Percentiles rank a stretch among this genome's conserved stretches.
Evolutionary conservation across 2,329 filamentous ascomycete species (phyloP).

Genomic region (Calonectria hongkongensis): DNA sequence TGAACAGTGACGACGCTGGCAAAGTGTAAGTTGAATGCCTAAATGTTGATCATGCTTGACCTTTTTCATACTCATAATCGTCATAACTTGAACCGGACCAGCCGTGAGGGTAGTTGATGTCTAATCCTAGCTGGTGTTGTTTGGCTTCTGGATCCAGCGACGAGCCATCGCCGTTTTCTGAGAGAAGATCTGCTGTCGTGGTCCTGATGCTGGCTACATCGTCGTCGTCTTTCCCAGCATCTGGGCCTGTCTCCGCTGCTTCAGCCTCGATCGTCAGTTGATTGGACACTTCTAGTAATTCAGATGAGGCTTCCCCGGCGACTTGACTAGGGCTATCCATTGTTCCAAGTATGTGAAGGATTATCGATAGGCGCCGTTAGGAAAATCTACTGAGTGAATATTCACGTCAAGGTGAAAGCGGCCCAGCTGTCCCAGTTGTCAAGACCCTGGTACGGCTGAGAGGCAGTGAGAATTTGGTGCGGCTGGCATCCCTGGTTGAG

Average conservation of each 20-base stretch:
- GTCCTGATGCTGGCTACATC: not conserved
- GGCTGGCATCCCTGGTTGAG: too few species aligned
- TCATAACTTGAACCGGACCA: constrained; percentile 1
- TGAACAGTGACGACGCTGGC: not conserved
- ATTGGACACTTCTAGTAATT: not conserved
- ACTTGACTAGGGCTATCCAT: not conserved
- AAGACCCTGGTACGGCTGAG: not conserved
- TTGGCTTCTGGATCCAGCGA: not conserved
- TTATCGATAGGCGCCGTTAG: not conserved
- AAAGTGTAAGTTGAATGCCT: not conserved
- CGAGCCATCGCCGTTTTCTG: not conserved
- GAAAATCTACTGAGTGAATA: not conserved
- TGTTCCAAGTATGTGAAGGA: not conserved
- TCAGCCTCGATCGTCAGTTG: not conserved
- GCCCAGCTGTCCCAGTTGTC: not conserved
- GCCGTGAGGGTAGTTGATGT: not conserved
- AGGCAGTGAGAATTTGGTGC: too few species aligned
- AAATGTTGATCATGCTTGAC: not conserved
- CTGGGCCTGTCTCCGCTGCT: not conserved
- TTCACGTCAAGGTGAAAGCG: not conserved
- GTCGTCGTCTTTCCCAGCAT: not conserved
- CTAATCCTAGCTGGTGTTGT: not conserved
- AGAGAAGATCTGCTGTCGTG: not conserved
- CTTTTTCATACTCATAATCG: not conserved
- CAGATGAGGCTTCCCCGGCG: not conserved